Percentiles rank a stretch among this genome's conserved stretches.
phyloP scores from a whole-genome alignment of 495 filamentous ascomycete species.

The Pyrenula aspistea region DNA sequence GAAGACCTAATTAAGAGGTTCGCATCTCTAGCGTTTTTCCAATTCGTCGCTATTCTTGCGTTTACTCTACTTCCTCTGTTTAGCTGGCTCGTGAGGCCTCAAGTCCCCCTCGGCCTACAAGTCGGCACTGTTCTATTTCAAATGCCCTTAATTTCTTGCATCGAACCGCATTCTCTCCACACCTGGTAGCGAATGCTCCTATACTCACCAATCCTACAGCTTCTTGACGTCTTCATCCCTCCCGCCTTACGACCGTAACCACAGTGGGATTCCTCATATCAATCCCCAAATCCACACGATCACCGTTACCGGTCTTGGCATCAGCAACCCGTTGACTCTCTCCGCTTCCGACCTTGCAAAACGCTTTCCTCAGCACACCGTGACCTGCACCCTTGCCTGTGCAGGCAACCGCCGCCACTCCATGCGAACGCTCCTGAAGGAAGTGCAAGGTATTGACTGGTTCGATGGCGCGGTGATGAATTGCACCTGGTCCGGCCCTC shows the following conservation, averaged over 20 bases:
- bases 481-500: slow-evolving; percentile 43
- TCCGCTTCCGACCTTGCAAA: slow-evolving; percentile 24
- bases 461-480: slow-evolving; percentile 53
- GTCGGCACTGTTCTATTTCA: too few relatives aligned
- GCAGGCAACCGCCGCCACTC: slow-evolving; percentile 53
- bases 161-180: too few relatives aligned
- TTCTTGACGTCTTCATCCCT: slow-evolving; percentile 28
- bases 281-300: slow-evolving; percentile 26
- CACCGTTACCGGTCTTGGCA: slow-evolving; percentile 24
- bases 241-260: slow-evolving; percentile 36
- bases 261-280: slow-evolving; percentile 37
- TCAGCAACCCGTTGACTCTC: slow-evolving; percentile 18
- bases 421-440: slow-evolving; percentile 49
- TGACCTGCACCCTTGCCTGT: slow-evolving; percentile 46
- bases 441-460: slow-evolving; percentile 54
- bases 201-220: slow-evolving; percentile 1
- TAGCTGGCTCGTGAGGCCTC: too few relatives aligned
- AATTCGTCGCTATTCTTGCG: too few relatives aligned
- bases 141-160: too few relatives aligned
- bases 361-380: slow-evolving; percentile 37
- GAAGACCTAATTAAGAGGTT: slow-evolving; percentile 25
- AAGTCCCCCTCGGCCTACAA: too few relatives aligned
- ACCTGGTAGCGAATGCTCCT: background rate
- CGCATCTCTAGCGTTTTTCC: background rate
- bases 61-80: too few relatives aligned